These are phyloP conservation scores for Urochloa ruziziensis DNA, from an alignment of 176 grass and related monocot genomes.

Conservation along the genomic window DNA sequence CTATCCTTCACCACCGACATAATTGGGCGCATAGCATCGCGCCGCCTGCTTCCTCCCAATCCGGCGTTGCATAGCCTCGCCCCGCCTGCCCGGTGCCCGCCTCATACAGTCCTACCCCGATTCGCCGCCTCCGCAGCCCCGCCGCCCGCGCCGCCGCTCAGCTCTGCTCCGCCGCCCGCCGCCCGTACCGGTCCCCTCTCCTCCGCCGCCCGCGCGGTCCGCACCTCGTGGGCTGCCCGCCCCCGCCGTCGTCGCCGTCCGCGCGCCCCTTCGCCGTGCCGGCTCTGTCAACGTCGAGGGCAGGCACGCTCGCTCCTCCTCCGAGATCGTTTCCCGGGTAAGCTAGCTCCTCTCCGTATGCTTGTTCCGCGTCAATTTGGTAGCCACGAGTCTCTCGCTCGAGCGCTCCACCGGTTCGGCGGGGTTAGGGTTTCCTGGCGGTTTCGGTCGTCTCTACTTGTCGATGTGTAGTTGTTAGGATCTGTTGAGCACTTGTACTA, in stretches of 20 bases:
- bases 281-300: background rate
- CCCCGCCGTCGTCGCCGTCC: background rate
- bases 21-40: background rate
- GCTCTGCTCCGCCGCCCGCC: background rate
- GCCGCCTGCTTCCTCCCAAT: background rate
- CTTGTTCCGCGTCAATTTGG: background rate
- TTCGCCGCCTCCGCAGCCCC: background rate
- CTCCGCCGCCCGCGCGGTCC: too few relatives aligned
- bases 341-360: background rate
- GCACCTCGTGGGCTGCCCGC: background rate
- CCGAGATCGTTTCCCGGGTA: background rate
- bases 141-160: background rate
- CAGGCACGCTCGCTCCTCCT: background rate
- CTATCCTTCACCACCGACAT: background rate
- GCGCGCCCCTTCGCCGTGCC: background rate
- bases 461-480: background rate
- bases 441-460: background rate
- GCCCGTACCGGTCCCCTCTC: too few relatives aligned
- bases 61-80: background rate
- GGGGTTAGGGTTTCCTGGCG: background rate
- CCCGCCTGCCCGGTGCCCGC: background rate
- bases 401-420: background rate
- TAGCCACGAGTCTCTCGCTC: background rate
- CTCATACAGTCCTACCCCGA: background rate
- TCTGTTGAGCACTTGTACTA: background rate